Evolutionary conservation across 129 eudicot species (phyloP).

Genomic region (Calendula officinalis): DNA sequence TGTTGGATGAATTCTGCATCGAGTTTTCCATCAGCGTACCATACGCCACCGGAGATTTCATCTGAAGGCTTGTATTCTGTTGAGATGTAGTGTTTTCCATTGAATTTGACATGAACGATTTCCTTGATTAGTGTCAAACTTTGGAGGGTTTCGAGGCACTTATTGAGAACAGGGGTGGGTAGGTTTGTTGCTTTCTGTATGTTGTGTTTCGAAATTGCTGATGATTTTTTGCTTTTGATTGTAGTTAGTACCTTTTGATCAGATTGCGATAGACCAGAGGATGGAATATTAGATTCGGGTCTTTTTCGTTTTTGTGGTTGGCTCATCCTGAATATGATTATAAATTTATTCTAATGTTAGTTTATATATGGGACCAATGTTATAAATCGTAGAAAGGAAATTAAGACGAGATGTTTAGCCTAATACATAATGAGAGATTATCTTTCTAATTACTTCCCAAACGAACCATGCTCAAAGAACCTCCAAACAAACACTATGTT

Average conservation of each 20-base stretch:
- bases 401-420: no score
- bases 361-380: not conserved
- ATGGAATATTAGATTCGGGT: constrained; percentile 18
- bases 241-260: constrained; percentile 25
- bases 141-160: constrained; percentile 16
- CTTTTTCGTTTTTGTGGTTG: constrained; percentile 41
- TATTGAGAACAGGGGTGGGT: not conserved
- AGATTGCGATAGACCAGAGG: constrained; percentile 18
- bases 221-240: constrained; percentile 4
- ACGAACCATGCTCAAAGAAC: no score
- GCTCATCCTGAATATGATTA: constrained; percentile 31
- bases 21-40: constrained; percentile 60
- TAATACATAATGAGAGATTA: no score
- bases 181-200: not conserved
- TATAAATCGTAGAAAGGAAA: no score
- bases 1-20: constrained; percentile 35
- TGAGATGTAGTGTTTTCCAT: constrained; percentile 44
- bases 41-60: constrained; percentile 60
- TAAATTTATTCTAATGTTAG: not conserved
- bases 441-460: not conserved
- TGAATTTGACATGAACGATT: constrained; percentile 37
- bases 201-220: not conserved
- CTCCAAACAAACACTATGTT: no score
- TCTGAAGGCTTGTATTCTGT: constrained; percentile 51
- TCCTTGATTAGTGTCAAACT: constrained; percentile 38